Percentiles rank a stretch among this genome's conserved stretches.
Evolutionary conservation across 2,329 filamentous ascomycete species (phyloP).

Genomic region (Akanthomyces muscarius): DNA sequence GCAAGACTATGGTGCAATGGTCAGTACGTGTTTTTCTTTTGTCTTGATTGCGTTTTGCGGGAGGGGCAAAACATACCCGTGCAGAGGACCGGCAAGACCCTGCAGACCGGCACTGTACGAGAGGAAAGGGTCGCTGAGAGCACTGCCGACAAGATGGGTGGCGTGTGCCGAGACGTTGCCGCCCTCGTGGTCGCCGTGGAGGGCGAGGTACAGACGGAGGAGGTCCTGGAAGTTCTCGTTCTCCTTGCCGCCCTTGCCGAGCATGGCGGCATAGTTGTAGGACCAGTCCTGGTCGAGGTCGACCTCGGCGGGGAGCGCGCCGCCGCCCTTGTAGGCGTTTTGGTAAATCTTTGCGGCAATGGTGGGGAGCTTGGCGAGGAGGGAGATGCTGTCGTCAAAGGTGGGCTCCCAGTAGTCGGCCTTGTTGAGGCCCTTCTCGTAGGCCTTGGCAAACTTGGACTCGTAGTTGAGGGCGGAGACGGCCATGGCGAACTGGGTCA

Average conservation of each 20-base stretch:
- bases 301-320: slow-evolving; percentile 68
- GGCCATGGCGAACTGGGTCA: slow-evolving; percentile 96
- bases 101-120: slow-evolving; percentile 95
- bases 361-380: slow-evolving; percentile 93
- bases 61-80: slow-evolving; percentile 43
- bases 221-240: slow-evolving; percentile 95
- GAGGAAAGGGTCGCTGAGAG: slow-evolving; percentile 90
- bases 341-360: slow-evolving; percentile 98
- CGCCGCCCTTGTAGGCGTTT: slow-evolving; percentile 73
- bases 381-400: slow-evolving; percentile 89
- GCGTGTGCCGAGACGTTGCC: slow-evolving; percentile 96
- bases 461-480: slow-evolving; percentile 95
- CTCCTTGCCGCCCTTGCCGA: slow-evolving; percentile 83
- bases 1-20: slow-evolving; percentile 56
- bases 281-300: slow-evolving; percentile 92
- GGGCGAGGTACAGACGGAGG: slow-evolving; percentile 85
- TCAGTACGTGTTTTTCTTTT: background rate
- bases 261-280: slow-evolving; percentile 96
- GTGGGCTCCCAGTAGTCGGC: slow-evolving; percentile 98
- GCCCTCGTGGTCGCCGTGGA: slow-evolving; percentile 97
- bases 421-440: slow-evolving; percentile 87
- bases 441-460: slow-evolving; percentile 88
- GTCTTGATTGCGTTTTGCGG: background rate
- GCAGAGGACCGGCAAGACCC: slow-evolving; percentile 80
- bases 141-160: slow-evolving; percentile 91